Base-by-base conservation (phyloP, 2,329 filamentous ascomycete genomes). In the Beauveria sp. region DNA sequence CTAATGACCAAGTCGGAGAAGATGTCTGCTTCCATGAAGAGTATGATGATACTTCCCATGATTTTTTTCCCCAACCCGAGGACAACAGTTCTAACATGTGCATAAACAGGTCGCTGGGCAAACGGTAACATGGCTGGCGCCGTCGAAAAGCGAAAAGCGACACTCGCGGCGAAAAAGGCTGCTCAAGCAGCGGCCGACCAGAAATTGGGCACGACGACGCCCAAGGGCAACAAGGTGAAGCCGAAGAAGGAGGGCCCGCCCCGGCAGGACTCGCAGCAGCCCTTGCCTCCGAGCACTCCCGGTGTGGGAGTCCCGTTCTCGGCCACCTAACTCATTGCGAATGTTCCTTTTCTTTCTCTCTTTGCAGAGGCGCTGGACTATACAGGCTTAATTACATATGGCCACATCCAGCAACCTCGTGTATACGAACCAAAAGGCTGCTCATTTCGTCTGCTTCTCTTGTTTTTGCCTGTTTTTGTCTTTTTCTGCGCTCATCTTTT, bases 11-110 rank as follows among this genome's bases (percentile, higher is more conserved):
- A 86, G 73, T 84, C 81, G 34, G 83, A 86, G 72, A 86, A 86
- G 76, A 86, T 86, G 83, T 84, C 81, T n/a, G 79, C 78, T 20
- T 85, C 82, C 3, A 86, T 86, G 83, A 84, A 84, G 75, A 81
- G 83, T 85, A 75, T 34, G 30, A 74, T 79, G 16, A 45, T 6
- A n/a, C 7, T 20, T 24, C 3, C n/a, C 40, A 9, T n/a, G 18
- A 28, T n/a, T 12, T 42, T 12, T 42, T n/a, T 28, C 7, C 20
- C 12, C 30, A 34, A 34, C 30, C 30, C 30, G 5, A 34, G 30
- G 30, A 14, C 10, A 14, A 34, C 12, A 14, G 4, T 22, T 12
- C 24, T 38, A 46, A 49, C 24, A 20, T 40, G 45, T 46, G 26
- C 63, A 52, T 45, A 34, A 18, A 51, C 20, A 84, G 82, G 79